Evolutionary conservation across 805 yeast species (phyloP).

Genomic region (Ogataea dorogensis): DNA sequence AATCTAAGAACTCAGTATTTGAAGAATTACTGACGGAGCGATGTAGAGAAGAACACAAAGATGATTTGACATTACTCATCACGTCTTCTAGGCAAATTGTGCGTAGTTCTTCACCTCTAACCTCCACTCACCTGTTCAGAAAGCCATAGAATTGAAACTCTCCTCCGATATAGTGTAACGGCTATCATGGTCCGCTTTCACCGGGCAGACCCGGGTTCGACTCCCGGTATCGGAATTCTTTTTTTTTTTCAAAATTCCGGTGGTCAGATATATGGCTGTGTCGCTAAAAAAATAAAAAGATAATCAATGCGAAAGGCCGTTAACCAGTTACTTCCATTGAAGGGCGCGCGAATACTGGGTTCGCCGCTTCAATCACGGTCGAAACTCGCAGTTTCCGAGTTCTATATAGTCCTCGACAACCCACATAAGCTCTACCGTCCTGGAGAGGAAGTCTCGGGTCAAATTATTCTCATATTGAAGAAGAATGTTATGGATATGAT

Average conservation of each 20-base stretch:
- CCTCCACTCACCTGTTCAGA: neutral
- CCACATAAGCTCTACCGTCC: slow-evolving; percentile 81
- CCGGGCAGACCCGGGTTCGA: slow-evolving; percentile 84
- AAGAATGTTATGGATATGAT: slow-evolving; percentile 54
- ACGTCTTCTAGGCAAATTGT: too few species aligned
- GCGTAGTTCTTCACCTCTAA: too few species aligned
- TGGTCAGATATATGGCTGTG: slow-evolving; percentile 11
- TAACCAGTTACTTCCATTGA: slow-evolving; percentile 41
- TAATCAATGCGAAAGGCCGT: slow-evolving; percentile 49
- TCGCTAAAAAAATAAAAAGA: slow-evolving; percentile 2
- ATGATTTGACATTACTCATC: too few species aligned
- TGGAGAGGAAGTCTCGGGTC: slow-evolving; percentile 71
- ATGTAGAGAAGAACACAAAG: too few species aligned
- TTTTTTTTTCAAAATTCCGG: slow-evolving; percentile 18
- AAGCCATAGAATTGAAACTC: neutral
- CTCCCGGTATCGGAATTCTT: slow-evolving; percentile 73
- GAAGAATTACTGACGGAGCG: too few species aligned
- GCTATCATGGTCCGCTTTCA: slow-evolving; percentile 83
- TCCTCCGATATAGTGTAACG: slow-evolving; percentile 75
- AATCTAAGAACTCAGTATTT: too few species aligned
- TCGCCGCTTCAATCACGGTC: slow-evolving; percentile 21
- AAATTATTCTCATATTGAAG: slow-evolving; percentile 53
- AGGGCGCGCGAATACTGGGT: slow-evolving; percentile 23
- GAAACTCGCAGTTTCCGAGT: slow-evolving; percentile 46
- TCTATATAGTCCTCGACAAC: slow-evolving; percentile 66